Percentiles rank a stretch among this genome's conserved stretches.
phyloP scores from a whole-genome alignment of 331 rosid species.

The Quercus phellos region DNA sequence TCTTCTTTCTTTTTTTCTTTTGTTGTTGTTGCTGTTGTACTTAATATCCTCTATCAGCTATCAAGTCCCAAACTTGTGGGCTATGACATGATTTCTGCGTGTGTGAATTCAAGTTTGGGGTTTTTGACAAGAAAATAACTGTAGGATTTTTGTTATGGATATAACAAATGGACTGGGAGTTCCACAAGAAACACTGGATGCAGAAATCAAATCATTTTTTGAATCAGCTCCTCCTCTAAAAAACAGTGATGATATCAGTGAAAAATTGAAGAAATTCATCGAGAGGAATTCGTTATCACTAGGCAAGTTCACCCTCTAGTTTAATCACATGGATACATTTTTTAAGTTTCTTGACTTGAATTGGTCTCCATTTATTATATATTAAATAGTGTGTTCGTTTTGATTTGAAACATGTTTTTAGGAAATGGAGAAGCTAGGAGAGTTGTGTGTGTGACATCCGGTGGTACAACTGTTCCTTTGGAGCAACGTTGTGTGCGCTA shows the following conservation, averaged over 20 bases:
- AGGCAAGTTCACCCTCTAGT: conserved; percentile 35
- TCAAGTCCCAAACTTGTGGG: not conserved
- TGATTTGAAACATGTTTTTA: not conserved
- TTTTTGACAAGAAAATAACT: conserved; percentile 5
- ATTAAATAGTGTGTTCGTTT: not conserved
- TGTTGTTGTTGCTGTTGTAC: too few species aligned
- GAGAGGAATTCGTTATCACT: conserved; percentile 29
- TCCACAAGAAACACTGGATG: conserved; percentile 32
- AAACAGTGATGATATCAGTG: conserved; percentile 34
- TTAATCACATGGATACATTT: not conserved
- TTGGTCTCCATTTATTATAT: not conserved
- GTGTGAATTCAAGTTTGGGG: not conserved
- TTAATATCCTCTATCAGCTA: not conserved
- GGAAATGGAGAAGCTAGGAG: conserved; percentile 45
- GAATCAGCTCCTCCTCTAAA: conserved; percentile 81
- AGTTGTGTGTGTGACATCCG: conserved; percentile 86
- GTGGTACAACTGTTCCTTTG: conserved; percentile 94
- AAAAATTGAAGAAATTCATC: conserved; percentile 50
- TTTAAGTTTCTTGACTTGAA: not conserved
- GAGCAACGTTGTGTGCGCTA: conserved; percentile 89
- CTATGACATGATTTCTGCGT: not conserved
- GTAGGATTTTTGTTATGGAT: conserved; percentile 54
- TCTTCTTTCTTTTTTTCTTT: too few species aligned
- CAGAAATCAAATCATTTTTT: conserved; percentile 60
- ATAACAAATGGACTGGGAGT: conserved; percentile 26